phyloP scores from a whole-genome alignment of 202 grass and related monocot species.

The Dendrocalamus latiflorus region DNA sequence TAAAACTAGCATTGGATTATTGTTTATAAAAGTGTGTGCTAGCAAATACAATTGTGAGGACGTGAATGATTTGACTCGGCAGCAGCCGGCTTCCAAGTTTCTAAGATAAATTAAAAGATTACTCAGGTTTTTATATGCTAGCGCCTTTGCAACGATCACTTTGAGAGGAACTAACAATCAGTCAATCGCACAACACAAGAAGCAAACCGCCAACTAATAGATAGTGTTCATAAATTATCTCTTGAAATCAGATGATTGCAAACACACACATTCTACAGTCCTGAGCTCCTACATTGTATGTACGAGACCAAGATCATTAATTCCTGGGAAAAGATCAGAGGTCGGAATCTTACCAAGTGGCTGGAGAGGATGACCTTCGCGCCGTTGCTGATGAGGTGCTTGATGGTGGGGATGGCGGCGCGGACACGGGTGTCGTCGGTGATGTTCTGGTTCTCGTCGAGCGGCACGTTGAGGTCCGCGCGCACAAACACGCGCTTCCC shows the following conservation, averaged over 20 bases:
- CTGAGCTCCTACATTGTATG: slow-evolving; percentile 22
- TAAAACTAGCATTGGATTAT: background rate
- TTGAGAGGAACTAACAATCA: background rate
- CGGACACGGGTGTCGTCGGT: slow-evolving; percentile 94
- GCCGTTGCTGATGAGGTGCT: slow-evolving; percentile 69
- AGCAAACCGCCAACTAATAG: background rate
- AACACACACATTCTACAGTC: background rate
- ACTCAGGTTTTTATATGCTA: background rate
- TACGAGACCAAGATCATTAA: background rate
- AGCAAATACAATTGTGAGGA: background rate
- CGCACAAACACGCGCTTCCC: slow-evolving; percentile 89
- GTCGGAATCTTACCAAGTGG: slow-evolving; percentile 61
- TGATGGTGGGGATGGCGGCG: slow-evolving; percentile 88
- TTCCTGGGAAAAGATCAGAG: background rate
- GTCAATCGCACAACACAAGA: background rate
- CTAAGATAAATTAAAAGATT: background rate
- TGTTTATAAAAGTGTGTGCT: background rate
- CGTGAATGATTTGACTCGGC: background rate
- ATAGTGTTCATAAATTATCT: background rate
- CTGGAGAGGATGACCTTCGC: slow-evolving; percentile 97
- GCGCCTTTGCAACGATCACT: background rate
- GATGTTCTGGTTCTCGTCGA: slow-evolving; percentile 86
- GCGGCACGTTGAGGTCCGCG: slow-evolving; percentile 76
- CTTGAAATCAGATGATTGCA: background rate
- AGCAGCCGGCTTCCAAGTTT: background rate